These are phyloP conservation scores for Trichosporon coremiiforme DNA, from an alignment of 1,284 basidiomycete species.

Conservation along the genomic window DNA sequence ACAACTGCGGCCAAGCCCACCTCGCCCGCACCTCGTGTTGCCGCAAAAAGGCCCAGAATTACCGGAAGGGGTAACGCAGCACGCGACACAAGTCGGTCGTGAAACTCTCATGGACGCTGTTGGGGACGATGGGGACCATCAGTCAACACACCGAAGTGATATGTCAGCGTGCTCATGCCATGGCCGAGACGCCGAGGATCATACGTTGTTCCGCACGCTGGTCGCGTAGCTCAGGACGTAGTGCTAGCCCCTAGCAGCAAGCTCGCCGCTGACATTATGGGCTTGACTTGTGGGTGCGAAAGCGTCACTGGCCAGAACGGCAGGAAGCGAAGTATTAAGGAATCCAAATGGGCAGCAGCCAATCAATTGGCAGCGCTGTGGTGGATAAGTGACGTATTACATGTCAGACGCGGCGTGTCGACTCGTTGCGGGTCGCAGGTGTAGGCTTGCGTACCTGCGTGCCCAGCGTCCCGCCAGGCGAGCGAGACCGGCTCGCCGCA, in stretches of 20 bases:
- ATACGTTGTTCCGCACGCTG: constrained; percentile 1
- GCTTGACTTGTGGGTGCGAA: neutral
- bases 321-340: neutral
- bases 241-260: neutral
- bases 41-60: neutral
- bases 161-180: constrained; percentile 16
- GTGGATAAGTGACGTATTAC: neutral
- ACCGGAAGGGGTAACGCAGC: no score
- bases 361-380: neutral
- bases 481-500: neutral
- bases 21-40: neutral
- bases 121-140: neutral
- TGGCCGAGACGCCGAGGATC: neutral
- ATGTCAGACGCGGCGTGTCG: neutral
- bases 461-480: no score
- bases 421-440: neutral
- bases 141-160: constrained; percentile 2
- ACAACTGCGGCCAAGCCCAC: neutral
- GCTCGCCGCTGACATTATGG: neutral
- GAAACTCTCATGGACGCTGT: neutral
- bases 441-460: neutral
- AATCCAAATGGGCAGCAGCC: neutral
- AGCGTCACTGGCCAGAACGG: neutral
- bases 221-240: no score
- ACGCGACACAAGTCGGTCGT: neutral